Base-by-base conservation (phyloP, 306 rosid species). In the Malus orientalis region DNA sequence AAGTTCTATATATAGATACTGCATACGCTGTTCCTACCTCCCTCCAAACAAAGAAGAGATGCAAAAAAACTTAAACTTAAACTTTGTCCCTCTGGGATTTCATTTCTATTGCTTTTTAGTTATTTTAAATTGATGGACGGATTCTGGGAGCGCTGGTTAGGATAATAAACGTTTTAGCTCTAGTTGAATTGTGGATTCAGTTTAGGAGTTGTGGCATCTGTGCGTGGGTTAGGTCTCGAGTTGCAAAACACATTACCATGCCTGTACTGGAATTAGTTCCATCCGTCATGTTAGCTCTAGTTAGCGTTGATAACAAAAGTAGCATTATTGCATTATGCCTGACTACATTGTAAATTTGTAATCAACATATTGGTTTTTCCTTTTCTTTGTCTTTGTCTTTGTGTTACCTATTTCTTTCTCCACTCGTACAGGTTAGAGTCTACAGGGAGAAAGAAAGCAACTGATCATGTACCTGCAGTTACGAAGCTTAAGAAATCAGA, bases 401-500 rank as follows among this genome's bases (percentile, higher is more conserved):
- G 38, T 33, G 19, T 73, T 60, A 54, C 61, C 29, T 71, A 60
- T n/a, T 77, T 69, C 73, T 47, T 86, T 70, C 75, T 69, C 65
- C 8, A 1, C 54, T 61, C 69, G 36, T 70, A 53, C 81, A 96
- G 98, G 97, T 91, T 69, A 88, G 97, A 87, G 70, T 96, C 59
- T 96, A 97, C 80, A 84, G 93, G 66, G 98, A 96, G 89, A 96
- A 49, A 49, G 20, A 49, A 92, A 77, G 90, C 89, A 77, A 89
- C 98, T 75, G 84, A 93, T 67, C 93, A 96, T 84, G 98, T 91
- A 78, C 91, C 87, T 87, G 99, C 99, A 51, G 91, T 92, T 97
- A 96, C 92, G 96, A 96, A 92, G 87, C 98, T 92, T 79, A 92
- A 89, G 87, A 92, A 96, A 82, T 96, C 99, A 79, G 99, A 96